Percentiles rank a stretch among this genome's conserved stretches.
phyloP scores from a whole-genome alignment of 1,284 basidiomycete species.

The Papiliotrema laurentii region DNA sequence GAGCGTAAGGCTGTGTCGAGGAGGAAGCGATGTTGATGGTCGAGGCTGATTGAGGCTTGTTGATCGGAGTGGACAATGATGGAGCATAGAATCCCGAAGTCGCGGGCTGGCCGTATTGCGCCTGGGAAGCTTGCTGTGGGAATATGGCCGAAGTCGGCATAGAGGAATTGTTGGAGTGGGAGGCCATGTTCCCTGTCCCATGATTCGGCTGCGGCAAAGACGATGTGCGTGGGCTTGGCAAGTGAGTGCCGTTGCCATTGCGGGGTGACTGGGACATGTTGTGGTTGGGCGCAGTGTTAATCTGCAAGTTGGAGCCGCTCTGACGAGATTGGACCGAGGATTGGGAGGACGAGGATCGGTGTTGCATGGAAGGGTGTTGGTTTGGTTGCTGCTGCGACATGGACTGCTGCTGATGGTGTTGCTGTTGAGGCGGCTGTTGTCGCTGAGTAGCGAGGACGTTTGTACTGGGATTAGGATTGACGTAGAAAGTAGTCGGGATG shows the following conservation, averaged over 20 bases:
- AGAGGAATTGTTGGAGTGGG: conserved; percentile 6
- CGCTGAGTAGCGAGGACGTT: conserved; percentile 2
- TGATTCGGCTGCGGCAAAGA: background rate
- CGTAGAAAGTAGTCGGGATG: conserved; percentile 19
- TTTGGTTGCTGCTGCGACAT: background rate
- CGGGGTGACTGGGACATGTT: background rate
- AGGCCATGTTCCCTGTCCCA: background rate
- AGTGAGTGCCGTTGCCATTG: background rate
- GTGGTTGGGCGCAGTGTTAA: background rate
- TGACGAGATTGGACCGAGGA: background rate
- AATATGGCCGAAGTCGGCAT: conserved; percentile 21
- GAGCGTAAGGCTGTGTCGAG: conserved; percentile 33
- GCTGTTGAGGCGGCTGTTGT: background rate
- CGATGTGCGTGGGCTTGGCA: background rate
- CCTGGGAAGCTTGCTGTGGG: conserved; percentile 6
- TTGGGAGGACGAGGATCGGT: background rate
- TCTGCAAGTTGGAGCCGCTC: background rate
- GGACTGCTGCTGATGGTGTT: conserved; percentile 1
- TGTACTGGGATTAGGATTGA: conserved; percentile 25
- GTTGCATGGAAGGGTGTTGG: background rate
- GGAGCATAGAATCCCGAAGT: conserved; percentile 15
- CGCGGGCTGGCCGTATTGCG: background rate
- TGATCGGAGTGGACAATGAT: conserved; percentile 15
- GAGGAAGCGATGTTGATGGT: conserved; percentile 34
- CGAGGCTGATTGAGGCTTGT: conserved; percentile 7